Evolutionary conservation across 768 basidiomycete genomes (phyloP).

Genomic region (Leucocoprinus leucothites): DNA sequence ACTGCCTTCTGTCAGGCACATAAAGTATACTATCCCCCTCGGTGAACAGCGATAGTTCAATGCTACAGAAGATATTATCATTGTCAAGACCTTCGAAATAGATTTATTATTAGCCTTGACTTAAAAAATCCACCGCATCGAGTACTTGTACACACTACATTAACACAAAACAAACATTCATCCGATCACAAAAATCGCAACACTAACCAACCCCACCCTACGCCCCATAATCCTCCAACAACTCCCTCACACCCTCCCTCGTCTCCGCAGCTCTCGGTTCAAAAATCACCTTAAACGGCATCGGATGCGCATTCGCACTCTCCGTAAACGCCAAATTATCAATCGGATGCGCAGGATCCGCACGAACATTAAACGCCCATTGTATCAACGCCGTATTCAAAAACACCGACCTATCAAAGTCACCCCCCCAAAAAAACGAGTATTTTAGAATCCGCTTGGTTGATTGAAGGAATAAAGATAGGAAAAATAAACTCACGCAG

Average conservation of each 20-base stretch:
- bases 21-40: too few species aligned
- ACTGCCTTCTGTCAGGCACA: too few species aligned
- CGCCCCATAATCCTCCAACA: slow-evolving; percentile 39
- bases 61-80: too few species aligned
- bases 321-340: slow-evolving; percentile 61
- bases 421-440: not conserved
- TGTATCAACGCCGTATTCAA: slow-evolving; percentile 61
- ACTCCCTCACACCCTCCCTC: slow-evolving; percentile 31
- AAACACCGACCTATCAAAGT: slow-evolving; percentile 50
- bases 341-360: slow-evolving; percentile 52
- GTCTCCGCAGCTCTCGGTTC: slow-evolving; percentile 39
- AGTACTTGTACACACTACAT: too few species aligned
- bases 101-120: too few species aligned
- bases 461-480: not conserved
- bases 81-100: too few species aligned
- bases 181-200: too few species aligned
- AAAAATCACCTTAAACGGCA: slow-evolving; percentile 58
- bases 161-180: too few species aligned
- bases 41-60: too few species aligned
- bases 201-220: too few species aligned
- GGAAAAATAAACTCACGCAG: slow-evolving; percentile 24
- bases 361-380: slow-evolving; percentile 60
- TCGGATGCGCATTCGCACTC: slow-evolving; percentile 60
- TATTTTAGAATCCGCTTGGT: too few species aligned
- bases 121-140: too few species aligned